Conservation (phyloP, 441 rosid species). For the Kokia cookei region DNA sequence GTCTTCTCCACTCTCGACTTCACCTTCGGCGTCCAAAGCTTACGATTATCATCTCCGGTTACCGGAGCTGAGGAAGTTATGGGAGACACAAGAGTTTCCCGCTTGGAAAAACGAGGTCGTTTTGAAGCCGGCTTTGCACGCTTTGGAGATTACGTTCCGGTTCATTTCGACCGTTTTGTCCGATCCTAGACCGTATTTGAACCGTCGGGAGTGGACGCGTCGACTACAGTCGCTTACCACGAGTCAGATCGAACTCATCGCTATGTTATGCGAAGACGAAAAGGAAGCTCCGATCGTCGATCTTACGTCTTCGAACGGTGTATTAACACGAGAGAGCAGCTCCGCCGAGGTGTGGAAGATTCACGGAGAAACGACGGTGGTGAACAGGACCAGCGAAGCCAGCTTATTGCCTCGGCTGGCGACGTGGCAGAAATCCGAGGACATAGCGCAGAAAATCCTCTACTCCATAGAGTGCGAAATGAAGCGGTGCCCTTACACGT, state of each 20-base stretch:
- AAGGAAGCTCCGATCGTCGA: slow-evolving; percentile 51
- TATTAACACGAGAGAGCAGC: slow-evolving; percentile 39
- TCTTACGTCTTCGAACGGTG: slow-evolving; percentile 27
- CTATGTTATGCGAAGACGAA: slow-evolving; percentile 51
- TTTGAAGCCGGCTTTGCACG: slow-evolving; percentile 68
- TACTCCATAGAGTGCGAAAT: slow-evolving; percentile 72
- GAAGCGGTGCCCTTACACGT: slow-evolving; percentile 62
- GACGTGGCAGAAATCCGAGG: slow-evolving; percentile 74
- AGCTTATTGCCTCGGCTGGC: slow-evolving; percentile 76
- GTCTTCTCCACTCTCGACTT: slow-evolving; percentile 15
- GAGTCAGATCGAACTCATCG: slow-evolving; percentile 58
- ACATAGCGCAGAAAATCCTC: slow-evolving; percentile 52
- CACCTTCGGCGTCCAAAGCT: slow-evolving; percentile 52
- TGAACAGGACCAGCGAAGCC: slow-evolving; percentile 50
- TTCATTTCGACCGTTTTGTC: slow-evolving; percentile 52
- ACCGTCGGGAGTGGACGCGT: slow-evolving; percentile 67
- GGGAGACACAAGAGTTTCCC: slow-evolving; percentile 52
- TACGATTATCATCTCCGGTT: slow-evolving; percentile 78
- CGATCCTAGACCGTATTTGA: slow-evolving; percentile 61
- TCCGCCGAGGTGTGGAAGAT: slow-evolving; percentile 59
- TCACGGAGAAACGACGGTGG: slow-evolving; percentile 40
- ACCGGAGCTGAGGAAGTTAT: slow-evolving; percentile 58
- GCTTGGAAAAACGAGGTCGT: slow-evolving; percentile 53
- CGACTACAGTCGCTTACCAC: slow-evolving; percentile 61
- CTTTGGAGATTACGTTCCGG: slow-evolving; percentile 71